Conservation (phyloP, 202 grass and related monocot genomes). For the Panicum hallii region DNA sequence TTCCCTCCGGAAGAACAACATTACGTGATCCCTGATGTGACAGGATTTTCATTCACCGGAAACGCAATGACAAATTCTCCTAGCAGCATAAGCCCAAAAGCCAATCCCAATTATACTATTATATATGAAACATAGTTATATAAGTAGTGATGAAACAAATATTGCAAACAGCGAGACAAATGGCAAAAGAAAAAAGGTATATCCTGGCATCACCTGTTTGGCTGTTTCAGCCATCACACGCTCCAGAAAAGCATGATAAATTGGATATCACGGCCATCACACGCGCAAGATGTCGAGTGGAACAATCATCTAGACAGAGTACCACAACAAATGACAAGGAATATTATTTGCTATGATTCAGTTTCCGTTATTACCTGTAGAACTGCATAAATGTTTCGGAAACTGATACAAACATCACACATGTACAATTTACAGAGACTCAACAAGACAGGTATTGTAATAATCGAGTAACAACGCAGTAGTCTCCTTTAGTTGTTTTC, state of each 20-base stretch:
- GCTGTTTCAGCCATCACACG: not conserved
- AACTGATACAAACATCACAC: conserved; percentile 34
- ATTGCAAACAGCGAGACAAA: not conserved
- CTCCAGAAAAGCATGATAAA: not conserved
- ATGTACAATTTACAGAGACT: conserved; percentile 67
- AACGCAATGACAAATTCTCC: not conserved
- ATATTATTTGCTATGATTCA: not conserved
- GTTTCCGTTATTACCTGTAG: conserved; percentile 31
- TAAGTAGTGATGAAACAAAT: no score
- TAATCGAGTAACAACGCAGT: conserved; percentile 34
- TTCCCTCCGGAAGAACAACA: no score
- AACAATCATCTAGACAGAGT: not conserved
- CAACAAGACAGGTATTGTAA: not conserved
- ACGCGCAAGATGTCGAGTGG: not conserved
- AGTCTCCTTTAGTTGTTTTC: conserved; percentile 22
- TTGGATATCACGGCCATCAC: no score
- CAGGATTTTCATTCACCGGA: not conserved
- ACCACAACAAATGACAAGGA: not conserved
- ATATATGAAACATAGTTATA: not conserved
- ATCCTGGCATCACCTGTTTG: no score
- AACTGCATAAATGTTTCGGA: conserved; percentile 6
- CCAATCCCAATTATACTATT: not conserved
- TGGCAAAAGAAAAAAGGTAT: not conserved
- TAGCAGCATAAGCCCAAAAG: not conserved
- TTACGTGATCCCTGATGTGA: not conserved